Evolutionary conservation across 169 alveolate genomes (phyloP).

Genomic region (Plasmodium coatneyi): DNA sequence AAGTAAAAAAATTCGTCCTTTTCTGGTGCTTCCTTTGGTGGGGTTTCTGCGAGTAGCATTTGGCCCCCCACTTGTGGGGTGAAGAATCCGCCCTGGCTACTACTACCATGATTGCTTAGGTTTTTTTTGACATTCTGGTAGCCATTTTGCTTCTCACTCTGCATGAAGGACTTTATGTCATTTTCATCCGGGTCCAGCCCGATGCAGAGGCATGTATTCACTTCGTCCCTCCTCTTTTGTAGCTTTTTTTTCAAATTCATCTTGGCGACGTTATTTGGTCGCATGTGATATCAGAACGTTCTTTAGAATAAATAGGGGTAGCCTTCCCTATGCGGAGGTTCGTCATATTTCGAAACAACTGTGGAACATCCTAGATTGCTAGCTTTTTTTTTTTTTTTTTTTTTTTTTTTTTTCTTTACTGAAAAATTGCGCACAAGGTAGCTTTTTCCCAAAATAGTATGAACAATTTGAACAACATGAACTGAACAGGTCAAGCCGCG

Average conservation of each 20-base stretch:
- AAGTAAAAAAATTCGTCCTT: slow-evolving; percentile 61
- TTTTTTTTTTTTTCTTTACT: neutral
- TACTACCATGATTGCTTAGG: slow-evolving; percentile 2
- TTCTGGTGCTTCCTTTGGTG: neutral
- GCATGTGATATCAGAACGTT: neutral
- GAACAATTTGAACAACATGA: neutral
- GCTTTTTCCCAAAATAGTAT: neutral
- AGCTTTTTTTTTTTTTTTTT: neutral
- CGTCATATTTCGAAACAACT: neutral
- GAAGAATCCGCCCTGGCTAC: slow-evolving; percentile 6
- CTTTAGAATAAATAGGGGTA: neutral
- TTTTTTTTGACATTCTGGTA: slow-evolving; percentile 55
- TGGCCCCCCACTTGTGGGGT: slow-evolving; percentile 48
- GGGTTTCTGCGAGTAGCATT: neutral
- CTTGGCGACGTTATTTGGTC: neutral
- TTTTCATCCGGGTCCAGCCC: slow-evolving; percentile 85
- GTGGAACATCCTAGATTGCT: neutral
- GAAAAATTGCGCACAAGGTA: neutral
- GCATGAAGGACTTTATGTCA: slow-evolving; percentile 77
- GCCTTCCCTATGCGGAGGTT: neutral
- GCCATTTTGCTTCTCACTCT: slow-evolving; percentile 72
- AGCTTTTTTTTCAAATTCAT: slow-evolving; percentile 42
- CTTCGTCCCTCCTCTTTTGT: slow-evolving; percentile 55
- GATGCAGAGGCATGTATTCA: slow-evolving; percentile 79
- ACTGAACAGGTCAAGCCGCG: neutral